Evolutionary conservation across 345 rosid genomes (phyloP).

Genomic region (Ailanthus altissimus): DNA sequence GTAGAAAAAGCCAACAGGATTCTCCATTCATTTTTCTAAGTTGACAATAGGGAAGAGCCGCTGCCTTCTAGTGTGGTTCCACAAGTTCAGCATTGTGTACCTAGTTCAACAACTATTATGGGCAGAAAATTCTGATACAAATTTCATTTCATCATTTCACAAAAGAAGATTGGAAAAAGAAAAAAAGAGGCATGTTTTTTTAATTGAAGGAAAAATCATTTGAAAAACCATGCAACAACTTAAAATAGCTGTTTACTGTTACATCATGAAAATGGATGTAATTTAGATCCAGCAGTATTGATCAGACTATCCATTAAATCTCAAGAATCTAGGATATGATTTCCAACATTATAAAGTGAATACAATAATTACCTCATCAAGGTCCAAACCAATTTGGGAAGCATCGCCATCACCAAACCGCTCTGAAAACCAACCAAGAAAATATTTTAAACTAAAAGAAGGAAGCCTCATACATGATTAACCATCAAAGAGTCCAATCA

Average conservation of each 20-base stretch:
- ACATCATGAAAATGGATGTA: not conserved
- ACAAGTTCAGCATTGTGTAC: no score
- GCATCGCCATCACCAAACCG: constrained; percentile 98
- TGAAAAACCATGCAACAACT: not conserved
- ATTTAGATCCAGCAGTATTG: not conserved
- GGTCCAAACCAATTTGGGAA: constrained; percentile 87
- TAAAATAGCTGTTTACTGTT: not conserved
- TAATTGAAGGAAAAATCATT: not conserved
- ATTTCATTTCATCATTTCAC: not conserved
- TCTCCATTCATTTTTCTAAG: not conserved
- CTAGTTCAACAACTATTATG: not conserved
- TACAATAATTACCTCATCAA: constrained; percentile 73
- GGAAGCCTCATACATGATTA: not conserved
- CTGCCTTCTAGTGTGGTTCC: no score
- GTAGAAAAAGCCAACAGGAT: not conserved
- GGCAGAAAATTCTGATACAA: not conserved
- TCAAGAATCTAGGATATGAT: not conserved
- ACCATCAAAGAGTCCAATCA: not conserved
- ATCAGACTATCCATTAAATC: not conserved
- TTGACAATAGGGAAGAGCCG: no score
- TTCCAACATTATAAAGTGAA: constrained; percentile 6
- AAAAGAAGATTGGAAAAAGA: not conserved
- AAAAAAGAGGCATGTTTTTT: not conserved
- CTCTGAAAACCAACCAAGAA: constrained; percentile 52
- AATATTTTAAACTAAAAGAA: constrained; percentile 12